Conservation (phyloP, 2,329 filamentous ascomycete species). For the Trichothecium sympodiale region DNA sequence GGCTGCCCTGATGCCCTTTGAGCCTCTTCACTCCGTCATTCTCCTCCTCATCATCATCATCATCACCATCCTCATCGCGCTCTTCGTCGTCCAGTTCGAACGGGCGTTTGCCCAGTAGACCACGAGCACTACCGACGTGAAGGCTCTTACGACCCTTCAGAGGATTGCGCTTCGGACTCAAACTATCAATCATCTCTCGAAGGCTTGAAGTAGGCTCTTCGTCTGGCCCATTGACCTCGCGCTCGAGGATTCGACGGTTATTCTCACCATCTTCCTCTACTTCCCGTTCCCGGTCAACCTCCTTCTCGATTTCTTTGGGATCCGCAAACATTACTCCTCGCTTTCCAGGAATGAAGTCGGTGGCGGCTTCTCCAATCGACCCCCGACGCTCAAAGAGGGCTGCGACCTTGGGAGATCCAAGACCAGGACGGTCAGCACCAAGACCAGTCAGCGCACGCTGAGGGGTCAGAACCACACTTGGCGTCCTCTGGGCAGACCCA, state of each 20-base stretch:
- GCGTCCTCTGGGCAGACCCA: slow-evolving; percentile 45
- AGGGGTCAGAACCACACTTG: slow-evolving; percentile 48
- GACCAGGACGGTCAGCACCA: slow-evolving; percentile 57
- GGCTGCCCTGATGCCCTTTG: slow-evolving; percentile 61
- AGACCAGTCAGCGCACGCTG: slow-evolving; percentile 52
- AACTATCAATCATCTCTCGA: slow-evolving; percentile 65
- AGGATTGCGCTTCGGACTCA: slow-evolving; percentile 64
- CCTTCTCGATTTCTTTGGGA: slow-evolving; percentile 48
- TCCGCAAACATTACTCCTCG: slow-evolving; percentile 51
- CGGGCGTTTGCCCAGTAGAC: slow-evolving; percentile 64
- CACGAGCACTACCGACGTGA: slow-evolving; percentile 62
- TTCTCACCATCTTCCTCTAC: slow-evolving; percentile 52
- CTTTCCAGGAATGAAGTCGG: slow-evolving; percentile 48
- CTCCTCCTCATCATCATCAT: slow-evolving; percentile 49
- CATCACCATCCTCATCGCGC: slow-evolving; percentile 7
- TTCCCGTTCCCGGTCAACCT: slow-evolving; percentile 48
- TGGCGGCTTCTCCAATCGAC: slow-evolving; percentile 58
- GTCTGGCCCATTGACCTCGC: slow-evolving; percentile 29
- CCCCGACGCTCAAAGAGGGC: slow-evolving; percentile 59
- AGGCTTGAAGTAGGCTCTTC: slow-evolving; percentile 56
- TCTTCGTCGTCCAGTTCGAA: slow-evolving; percentile 52
- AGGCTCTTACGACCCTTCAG: slow-evolving; percentile 64
- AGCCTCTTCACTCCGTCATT: slow-evolving; percentile 55
- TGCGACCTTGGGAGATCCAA: slow-evolving; percentile 65
- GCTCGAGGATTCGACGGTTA: slow-evolving; percentile 42